These are phyloP conservation scores for Pythium sukuiense DNA, from an alignment of 352 stramenopile genomes.

Conservation along the genomic window DNA sequence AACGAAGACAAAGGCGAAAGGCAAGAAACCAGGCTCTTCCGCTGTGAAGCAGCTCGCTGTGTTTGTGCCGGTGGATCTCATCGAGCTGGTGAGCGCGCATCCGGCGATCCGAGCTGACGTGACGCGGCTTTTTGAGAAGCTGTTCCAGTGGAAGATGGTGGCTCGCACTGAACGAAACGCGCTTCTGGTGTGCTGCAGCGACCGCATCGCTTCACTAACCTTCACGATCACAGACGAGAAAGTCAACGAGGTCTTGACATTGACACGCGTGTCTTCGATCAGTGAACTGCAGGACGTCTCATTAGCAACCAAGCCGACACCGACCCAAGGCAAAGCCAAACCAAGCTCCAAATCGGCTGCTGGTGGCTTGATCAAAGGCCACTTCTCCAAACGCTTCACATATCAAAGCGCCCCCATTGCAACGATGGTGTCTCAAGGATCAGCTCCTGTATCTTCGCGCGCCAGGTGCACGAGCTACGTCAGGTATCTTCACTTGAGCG, in stretches of 20 bases:
- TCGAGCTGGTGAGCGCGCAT: conserved; percentile 36
- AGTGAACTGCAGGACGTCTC: conserved; percentile 36
- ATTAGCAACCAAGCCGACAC: conserved; percentile 18
- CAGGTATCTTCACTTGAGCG: conserved; percentile 55
- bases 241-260: conserved; percentile 42
- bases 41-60: conserved; percentile 55
- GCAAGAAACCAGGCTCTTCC: conserved; percentile 9
- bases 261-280: conserved; percentile 61
- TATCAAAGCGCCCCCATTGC: conserved; percentile 40
- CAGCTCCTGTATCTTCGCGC: background rate
- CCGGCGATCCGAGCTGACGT: conserved; percentile 45
- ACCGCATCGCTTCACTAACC: conserved; percentile 37
- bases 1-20: conserved; percentile 14
- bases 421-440: background rate
- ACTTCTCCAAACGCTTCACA: conserved; percentile 77
- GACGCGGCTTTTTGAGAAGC: conserved; percentile 55
- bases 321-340: conserved; percentile 19
- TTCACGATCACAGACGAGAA: conserved; percentile 67
- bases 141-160: conserved; percentile 67
- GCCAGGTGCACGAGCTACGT: conserved; percentile 19
- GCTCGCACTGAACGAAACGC: conserved; percentile 36
- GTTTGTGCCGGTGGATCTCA: conserved; percentile 49
- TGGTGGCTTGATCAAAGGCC: conserved; percentile 34
- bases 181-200: conserved; percentile 42
- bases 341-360: conserved; percentile 4